These are phyloP conservation scores for Epichloe aotearoae DNA, from an alignment of 2,329 filamentous ascomycete species.

Conservation along the genomic window DNA sequence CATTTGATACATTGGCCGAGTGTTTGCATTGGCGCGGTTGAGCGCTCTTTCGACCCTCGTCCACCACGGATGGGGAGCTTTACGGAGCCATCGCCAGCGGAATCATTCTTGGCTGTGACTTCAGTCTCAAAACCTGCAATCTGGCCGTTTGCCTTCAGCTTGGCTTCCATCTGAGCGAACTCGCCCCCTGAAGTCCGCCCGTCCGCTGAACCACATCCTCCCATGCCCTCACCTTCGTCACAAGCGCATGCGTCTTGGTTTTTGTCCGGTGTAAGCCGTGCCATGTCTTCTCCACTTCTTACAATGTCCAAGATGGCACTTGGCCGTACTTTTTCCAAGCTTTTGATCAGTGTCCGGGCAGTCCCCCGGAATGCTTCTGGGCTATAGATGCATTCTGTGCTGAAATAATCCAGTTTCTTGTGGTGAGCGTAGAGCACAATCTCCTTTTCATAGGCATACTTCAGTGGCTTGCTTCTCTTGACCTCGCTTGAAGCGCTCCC, in stretches of 20 bases:
- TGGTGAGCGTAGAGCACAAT: slow-evolving; percentile 97
- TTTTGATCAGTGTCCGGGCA: slow-evolving; percentile 85
- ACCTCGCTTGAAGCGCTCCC: slow-evolving; percentile 69
- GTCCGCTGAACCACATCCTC: slow-evolving; percentile 58
- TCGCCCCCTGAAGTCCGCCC: slow-evolving; percentile 57
- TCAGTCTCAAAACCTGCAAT: slow-evolving; percentile 19
- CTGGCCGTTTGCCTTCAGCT: slow-evolving; percentile 10
- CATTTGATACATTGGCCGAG: slow-evolving; percentile 77
- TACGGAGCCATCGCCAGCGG: slow-evolving; percentile 15
- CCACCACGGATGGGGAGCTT: slow-evolving; percentile 20
- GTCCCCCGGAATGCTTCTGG: slow-evolving; percentile 93
- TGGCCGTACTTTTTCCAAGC: slow-evolving; percentile 80
- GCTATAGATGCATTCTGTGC: slow-evolving; percentile 95
- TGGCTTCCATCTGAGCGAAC: slow-evolving; percentile 68
- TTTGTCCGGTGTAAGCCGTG: slow-evolving; percentile 45
- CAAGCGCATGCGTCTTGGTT: slow-evolving; percentile 22
- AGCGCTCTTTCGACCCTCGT: slow-evolving; percentile 15
- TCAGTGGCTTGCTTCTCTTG: slow-evolving; percentile 89
- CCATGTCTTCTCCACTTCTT: slow-evolving; percentile 91
- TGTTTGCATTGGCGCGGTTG: slow-evolving; percentile 45
- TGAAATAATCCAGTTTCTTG: slow-evolving; percentile 95
- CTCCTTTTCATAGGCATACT: slow-evolving; percentile 98
- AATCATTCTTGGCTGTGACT: slow-evolving; percentile 14
- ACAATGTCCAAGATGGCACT: slow-evolving; percentile 94
- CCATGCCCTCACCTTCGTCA: slow-evolving; percentile 28